Evolutionary conservation across 2,329 filamentous ascomycete species (phyloP).

Genomic region (Huntiella omanensis): DNA sequence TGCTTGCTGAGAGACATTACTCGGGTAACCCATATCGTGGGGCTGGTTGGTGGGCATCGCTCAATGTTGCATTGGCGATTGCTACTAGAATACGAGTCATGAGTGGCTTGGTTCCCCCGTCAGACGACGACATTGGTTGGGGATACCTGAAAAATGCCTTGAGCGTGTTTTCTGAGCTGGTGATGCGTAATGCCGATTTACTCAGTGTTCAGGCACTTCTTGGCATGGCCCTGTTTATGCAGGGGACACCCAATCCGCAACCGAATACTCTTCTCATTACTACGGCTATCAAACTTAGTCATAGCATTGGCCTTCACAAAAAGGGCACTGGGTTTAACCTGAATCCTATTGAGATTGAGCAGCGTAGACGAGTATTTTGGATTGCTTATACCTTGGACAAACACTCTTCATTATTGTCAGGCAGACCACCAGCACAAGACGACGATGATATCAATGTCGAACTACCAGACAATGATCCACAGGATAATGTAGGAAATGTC

Average conservation of each 20-base stretch:
- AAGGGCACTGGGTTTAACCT: constrained; percentile 81
- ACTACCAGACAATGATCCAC: constrained; percentile 73
- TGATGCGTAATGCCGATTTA: constrained; percentile 89
- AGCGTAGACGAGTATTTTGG: constrained; percentile 51
- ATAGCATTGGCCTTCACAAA: constrained; percentile 92
- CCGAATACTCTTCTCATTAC: constrained; percentile 82
- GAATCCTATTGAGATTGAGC: constrained; percentile 85
- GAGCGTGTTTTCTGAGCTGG: constrained; percentile 78
- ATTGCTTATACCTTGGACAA: constrained; percentile 48
- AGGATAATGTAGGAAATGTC: constrained; percentile 87
- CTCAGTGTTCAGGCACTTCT: constrained; percentile 85
- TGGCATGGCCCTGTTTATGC: constrained; percentile 85
- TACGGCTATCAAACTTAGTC: constrained; percentile 73
- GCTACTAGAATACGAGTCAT: constrained; percentile 82
- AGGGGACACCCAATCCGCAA: constrained; percentile 91
- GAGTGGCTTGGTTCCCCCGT: constrained; percentile 77
- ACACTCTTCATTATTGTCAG: constrained; percentile 39
- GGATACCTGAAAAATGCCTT: constrained; percentile 92
- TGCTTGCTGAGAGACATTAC: constrained; percentile 86
- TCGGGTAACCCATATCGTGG: constrained; percentile 82
- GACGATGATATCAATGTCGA: constrained; percentile 83
- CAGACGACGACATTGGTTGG: constrained; percentile 91
- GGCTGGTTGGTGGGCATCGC: constrained; percentile 94
- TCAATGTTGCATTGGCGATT: constrained; percentile 88
- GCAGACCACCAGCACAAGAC: constrained; percentile 41